Evolutionary conservation across 2,329 filamentous ascomycete genomes (phyloP), one percentile per base, ranked within the genome.

Genomic region (Penicillium decumbens): DNA sequence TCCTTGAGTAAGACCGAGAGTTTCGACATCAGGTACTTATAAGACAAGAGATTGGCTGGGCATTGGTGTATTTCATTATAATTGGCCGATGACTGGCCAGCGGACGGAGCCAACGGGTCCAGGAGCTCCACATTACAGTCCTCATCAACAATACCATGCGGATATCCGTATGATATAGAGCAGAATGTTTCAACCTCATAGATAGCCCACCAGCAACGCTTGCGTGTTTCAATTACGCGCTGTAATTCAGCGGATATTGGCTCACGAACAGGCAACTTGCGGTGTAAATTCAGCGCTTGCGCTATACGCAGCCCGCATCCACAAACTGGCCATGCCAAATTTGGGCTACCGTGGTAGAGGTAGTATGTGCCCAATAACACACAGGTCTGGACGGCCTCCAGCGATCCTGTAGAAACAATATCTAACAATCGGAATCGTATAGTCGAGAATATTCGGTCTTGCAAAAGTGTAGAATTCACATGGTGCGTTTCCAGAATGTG

Each of bases 111-210:
- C 2, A 55, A 40, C 30, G 68, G 63, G 28, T 69, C 58, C 6
- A 70, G 44, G 0, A 56, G 46, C 6, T 65, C 62, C 0, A 69
- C 60, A 23, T 65, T 60, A 12, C 64, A 71, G 45, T 72, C 69
- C 0, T 40, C 47, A 29, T 69, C 68, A 0, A 53, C 52, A 12
- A 72, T 70, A 5, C 60, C 58, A 15, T 58, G 58, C 3, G 70
- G 70, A 37, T 69, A 72, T 1, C 71, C 70, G 32, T 72, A 73
- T 0, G 69, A 58, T 62, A 73, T 72, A 0, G 70, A 72, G 45
- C 68, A 72, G 20, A 72, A 70, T 0, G 67, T 71, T 32, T 73
- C 71, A 1, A 72, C 66, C 42, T 72, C 71, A 32, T 72, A 69
- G 0, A 73, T 64, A 1, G 71, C 69, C 68, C 70, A 73, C 71